These are phyloP conservation scores for Volvox carteri DNA, from an alignment of 163 green algal genomes.

Conservation along the genomic window DNA sequence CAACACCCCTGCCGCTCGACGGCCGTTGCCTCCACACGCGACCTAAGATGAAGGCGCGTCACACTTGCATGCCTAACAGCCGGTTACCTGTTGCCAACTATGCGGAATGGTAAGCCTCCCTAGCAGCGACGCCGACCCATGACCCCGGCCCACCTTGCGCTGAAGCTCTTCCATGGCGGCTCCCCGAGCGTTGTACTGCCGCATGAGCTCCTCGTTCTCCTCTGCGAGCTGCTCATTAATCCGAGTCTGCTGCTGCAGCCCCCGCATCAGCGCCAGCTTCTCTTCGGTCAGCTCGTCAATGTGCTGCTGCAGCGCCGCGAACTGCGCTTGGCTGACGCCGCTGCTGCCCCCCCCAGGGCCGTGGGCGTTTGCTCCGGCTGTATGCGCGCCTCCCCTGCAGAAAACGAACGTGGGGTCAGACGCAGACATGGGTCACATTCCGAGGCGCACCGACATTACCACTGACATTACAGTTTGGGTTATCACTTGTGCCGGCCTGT, in stretches of 20 bases:
- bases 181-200: conserved; percentile 77
- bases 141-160: conserved; percentile 37
- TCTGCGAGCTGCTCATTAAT: conserved; percentile 73
- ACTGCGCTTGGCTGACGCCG: conserved; percentile 59
- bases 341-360: not conserved
- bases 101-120: too few relatives aligned
- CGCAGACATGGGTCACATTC: too few relatives aligned
- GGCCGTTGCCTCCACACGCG: too few relatives aligned
- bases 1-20: too few relatives aligned
- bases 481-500: too few relatives aligned
- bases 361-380: not conserved
- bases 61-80: too few relatives aligned
- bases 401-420: too few relatives aligned
- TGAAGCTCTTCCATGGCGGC: conserved; percentile 63
- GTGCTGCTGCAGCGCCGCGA: conserved; percentile 82
- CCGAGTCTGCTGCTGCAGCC: conserved; percentile 71
- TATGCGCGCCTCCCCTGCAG: not conserved
- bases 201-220: conserved; percentile 77
- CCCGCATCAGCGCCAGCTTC: conserved; percentile 85
- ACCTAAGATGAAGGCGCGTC: too few relatives aligned
- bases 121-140: too few relatives aligned
- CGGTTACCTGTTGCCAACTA: too few relatives aligned
- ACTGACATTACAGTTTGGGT: too few relatives aligned
- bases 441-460: too few relatives aligned
- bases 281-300: conserved; percentile 91